Evolutionary conservation across 805 yeast genomes (phyloP).

Genomic region (Metschnikowia aberdeeniae): DNA sequence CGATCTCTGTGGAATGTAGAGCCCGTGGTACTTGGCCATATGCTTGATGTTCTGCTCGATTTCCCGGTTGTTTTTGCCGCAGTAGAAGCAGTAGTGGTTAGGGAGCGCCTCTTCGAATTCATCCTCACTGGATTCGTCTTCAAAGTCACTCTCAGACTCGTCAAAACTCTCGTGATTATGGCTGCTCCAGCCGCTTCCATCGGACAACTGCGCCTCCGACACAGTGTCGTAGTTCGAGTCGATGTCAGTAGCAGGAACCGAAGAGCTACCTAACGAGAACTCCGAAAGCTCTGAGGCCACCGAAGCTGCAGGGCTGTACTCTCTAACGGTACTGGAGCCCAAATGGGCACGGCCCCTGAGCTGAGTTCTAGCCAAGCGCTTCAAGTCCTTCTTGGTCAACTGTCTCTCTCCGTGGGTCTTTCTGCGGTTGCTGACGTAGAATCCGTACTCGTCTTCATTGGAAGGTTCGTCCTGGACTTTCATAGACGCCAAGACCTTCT

Average conservation of each 20-base stretch:
- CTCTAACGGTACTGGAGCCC: constrained; percentile 28
- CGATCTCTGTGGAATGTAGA: constrained; percentile 43
- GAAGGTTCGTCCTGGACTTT: constrained; percentile 17
- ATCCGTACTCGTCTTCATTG: constrained; percentile 54
- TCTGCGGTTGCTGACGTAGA: constrained; percentile 33
- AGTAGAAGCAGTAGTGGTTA: constrained; percentile 50
- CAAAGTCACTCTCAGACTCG: constrained; percentile 22
- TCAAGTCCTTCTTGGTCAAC: constrained; percentile 38
- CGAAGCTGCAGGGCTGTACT: constrained; percentile 51
- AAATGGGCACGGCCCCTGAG: constrained; percentile 14
- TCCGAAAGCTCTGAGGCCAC: constrained; percentile 52
- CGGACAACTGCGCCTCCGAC: constrained; percentile 44
- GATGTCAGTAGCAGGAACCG: constrained; percentile 12
- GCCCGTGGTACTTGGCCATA: constrained; percentile 43
- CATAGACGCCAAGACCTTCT: constrained; percentile 46
- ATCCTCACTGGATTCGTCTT: constrained; percentile 28
- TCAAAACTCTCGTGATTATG: constrained; percentile 15
- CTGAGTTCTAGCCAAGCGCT: constrained; percentile 18
- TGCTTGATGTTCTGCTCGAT: constrained; percentile 49
- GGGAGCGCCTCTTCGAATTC: constrained; percentile 39
- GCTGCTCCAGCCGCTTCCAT: constrained; percentile 18
- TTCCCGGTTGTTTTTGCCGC: constrained; percentile 50
- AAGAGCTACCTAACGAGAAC: constrained; percentile 49
- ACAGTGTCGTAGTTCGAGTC: constrained; percentile 42
- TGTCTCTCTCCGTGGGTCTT: constrained; percentile 26